phyloP scores from a whole-genome alignment of 352 stramenopile species.

The Aphanomyces cochlioides region DNA sequence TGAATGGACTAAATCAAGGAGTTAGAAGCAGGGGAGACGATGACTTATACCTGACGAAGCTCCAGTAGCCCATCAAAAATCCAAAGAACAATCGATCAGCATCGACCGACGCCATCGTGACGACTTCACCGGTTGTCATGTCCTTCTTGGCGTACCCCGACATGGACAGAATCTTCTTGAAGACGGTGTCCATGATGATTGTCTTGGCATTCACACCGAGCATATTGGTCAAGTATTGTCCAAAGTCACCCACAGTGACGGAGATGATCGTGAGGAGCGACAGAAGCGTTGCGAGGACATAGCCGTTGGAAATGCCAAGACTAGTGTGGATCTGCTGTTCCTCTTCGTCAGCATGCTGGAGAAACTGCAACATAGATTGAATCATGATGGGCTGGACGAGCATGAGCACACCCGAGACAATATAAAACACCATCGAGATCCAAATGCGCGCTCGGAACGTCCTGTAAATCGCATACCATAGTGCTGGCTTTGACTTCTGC shows the following conservation, averaged over 20 bases:
- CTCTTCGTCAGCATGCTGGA: conserved; percentile 30
- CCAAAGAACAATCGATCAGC: conserved; percentile 46
- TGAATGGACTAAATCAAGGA: conserved; percentile 30
- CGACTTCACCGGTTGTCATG: conserved; percentile 44
- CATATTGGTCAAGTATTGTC: conserved; percentile 45
- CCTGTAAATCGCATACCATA: conserved; percentile 50
- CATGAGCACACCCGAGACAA: conserved; percentile 39
- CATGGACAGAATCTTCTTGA: conserved; percentile 49
- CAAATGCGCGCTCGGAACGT: conserved; percentile 43
- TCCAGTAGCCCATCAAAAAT: conserved; percentile 47
- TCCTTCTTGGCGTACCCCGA: conserved; percentile 44
- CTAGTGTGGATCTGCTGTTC: conserved; percentile 31
- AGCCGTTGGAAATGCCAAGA: conserved; percentile 46
- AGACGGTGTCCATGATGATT: conserved; percentile 58
- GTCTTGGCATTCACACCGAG: conserved; percentile 48
- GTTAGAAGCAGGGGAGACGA: neutral
- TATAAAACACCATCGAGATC: conserved; percentile 37
- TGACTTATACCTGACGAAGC: conserved; percentile 36
- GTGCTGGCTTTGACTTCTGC: conserved; percentile 31
- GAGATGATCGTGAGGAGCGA: conserved; percentile 40
- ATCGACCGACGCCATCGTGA: conserved; percentile 43
- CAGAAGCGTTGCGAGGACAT: conserved; percentile 43
- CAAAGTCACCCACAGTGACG: conserved; percentile 47
- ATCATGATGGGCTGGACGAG: conserved; percentile 53
- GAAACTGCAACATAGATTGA: conserved; percentile 49